Base-by-base conservation (phyloP, 257 asterid species). In the Salvia hispanica region DNA sequence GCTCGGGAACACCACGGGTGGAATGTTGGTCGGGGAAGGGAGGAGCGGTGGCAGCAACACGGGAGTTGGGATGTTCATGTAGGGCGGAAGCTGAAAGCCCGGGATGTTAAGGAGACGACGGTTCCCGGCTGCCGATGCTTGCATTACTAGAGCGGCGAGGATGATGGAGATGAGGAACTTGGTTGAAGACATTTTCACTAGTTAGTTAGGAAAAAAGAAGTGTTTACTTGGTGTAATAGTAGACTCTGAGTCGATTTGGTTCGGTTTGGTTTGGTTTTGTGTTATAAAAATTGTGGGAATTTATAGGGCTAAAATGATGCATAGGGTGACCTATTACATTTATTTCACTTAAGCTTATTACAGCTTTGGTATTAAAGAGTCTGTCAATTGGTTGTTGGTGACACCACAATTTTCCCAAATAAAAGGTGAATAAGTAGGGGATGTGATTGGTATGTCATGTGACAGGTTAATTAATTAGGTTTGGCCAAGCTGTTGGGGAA, bases 81-180 rank as follows among this genome's bases (percentile, higher is more conserved):
- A 4, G 6, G 72, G 59, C 1, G 72, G 72, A 5, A 58, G 1
- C 3, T 9, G 31, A 0, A 71, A 34, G 14, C 77, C 80, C 3
- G 73, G 79, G 66, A 60, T 47, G 10, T 21, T 40, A 42, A 71
- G 25, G 15, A 76, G 71, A 12, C 64, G 72, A 9, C 81, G 83
- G 48, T 64, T 71, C 2, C 71, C 76, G 13, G 37, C 61, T 4
- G 75, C 71, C 40, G 42, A 55, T 8, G 42, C 42, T 0, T 71
- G 72, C 25, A 70, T 14, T 15, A 78, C 71, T 36, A 78, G 7
- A 36, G 69, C 67, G 1, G 69, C 53, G 59, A 76, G 5, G 21
- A 66, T 0, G 62, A 77, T 52, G n/a, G 66, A 8, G 16, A 69
- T 46, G 21, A 76, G 44, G 43, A 76, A 8, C 73, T 69, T 69